phyloP scores from a whole-genome alignment of 345 rosid species.

The Salix suchowensis region DNA sequence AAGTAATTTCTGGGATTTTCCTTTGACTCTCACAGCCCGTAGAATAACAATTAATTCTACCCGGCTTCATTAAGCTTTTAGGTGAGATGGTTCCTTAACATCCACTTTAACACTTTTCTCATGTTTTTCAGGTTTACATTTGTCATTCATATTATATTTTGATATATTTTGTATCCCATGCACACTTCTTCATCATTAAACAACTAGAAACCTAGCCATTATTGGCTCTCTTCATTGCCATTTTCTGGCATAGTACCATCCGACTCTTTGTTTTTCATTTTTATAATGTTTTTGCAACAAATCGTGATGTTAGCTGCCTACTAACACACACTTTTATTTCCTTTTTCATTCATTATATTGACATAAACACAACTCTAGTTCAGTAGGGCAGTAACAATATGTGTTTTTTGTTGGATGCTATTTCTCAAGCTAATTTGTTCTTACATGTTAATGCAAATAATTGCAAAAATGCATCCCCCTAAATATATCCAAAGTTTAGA shows the following conservation, averaged over 20 bases:
- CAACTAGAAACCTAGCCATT: background rate
- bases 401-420: background rate
- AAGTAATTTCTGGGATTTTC: too few species aligned
- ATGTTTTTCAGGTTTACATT: too few species aligned
- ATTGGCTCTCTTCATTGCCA: background rate
- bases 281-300: background rate
- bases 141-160: too few species aligned
- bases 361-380: background rate
- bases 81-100: too few species aligned
- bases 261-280: background rate
- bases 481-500: background rate
- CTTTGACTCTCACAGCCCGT: too few species aligned
- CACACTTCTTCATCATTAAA: background rate
- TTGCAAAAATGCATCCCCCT: background rate
- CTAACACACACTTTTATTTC: background rate
- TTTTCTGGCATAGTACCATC: too few species aligned
- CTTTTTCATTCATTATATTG: background rate
- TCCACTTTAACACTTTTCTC: too few species aligned
- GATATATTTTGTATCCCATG: too few species aligned
- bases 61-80: too few species aligned
- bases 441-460: background rate
- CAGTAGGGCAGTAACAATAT: background rate
- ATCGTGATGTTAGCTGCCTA: background rate
- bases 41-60: too few species aligned
- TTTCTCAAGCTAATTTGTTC: background rate